Percentiles rank a stretch among this genome's conserved stretches.
phyloP scores from a whole-genome alignment of 176 grass and related monocot genomes.

The Typha latifolia region DNA sequence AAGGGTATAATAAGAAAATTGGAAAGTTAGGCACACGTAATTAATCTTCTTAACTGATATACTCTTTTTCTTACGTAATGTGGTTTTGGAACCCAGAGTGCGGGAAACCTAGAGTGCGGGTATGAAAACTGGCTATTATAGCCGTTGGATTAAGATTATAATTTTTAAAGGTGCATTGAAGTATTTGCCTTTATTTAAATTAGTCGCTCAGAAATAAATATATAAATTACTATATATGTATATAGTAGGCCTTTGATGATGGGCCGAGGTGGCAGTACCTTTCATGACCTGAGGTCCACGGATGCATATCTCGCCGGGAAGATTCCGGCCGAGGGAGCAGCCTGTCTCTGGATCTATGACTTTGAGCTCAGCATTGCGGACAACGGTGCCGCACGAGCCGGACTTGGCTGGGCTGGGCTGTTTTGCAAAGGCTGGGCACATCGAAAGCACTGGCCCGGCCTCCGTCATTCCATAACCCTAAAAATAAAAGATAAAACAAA shows the following conservation, averaged over 20 bases:
- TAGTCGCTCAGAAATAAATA: no score
- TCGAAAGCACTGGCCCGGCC: constrained; percentile 84
- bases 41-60: no score
- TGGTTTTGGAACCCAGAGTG: no score
- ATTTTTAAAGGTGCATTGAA: no score
- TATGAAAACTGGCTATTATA: no score
- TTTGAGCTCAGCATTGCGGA: constrained; percentile 86
- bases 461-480: constrained; percentile 98
- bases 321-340: constrained; percentile 51
- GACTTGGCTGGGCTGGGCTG: constrained; percentile 52
- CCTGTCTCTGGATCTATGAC: constrained; percentile 77
- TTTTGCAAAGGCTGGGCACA: constrained; percentile 87
- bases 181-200: no score
- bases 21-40: no score
- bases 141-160: no score
- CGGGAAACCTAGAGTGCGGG: no score
- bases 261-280: constrained; percentile 16
- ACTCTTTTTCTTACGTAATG: no score
- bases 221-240: neutral
- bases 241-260: neutral
- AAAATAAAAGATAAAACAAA: neutral
- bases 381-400: constrained; percentile 78
- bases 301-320: constrained; percentile 91
- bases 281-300: constrained; percentile 97
- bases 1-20: no score